Evolutionary conservation across 257 asterid genomes (phyloP).

Genomic region (Agastache rugosa): DNA sequence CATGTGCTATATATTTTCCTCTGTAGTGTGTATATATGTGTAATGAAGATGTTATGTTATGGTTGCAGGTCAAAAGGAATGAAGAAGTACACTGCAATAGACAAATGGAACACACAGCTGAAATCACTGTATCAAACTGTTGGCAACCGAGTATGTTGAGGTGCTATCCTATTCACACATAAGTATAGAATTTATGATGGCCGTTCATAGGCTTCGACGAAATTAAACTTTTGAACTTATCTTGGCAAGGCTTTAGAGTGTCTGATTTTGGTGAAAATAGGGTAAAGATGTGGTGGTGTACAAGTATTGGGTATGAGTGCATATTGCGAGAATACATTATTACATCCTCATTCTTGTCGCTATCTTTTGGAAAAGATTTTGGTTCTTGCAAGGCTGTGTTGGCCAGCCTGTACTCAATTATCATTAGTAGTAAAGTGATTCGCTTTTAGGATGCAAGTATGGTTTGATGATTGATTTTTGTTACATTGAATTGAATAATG

Average conservation of each 20-base stretch:
- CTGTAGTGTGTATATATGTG: background rate
- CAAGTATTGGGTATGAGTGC: constrained; percentile 1
- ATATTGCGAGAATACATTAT: background rate
- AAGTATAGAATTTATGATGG: constrained; percentile 23
- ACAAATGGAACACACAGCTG: constrained; percentile 95
- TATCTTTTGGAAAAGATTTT: background rate
- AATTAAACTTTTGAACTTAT: background rate
- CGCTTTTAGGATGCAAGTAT: background rate
- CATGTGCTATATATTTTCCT: background rate
- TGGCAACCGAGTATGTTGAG: constrained; percentile 76
- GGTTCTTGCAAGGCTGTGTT: background rate
- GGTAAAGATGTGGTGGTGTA: constrained; percentile 21
- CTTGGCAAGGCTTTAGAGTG: constrained; percentile 11
- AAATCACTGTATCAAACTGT: constrained; percentile 79
- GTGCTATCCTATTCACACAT: background rate
- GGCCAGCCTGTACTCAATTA: background rate
- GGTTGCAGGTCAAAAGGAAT: constrained; percentile 82
- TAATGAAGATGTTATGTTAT: background rate
- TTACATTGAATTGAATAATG: no score
- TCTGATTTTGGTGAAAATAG: constrained; percentile 21
- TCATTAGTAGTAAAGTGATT: background rate
- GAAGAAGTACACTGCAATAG: constrained; percentile 90
- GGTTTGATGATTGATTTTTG: no score
- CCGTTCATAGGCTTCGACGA: constrained; percentile 18
- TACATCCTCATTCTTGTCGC: background rate